Evolutionary conservation across 1,139 yeast genomes (phyloP), one percentile per base, ranked within the genome.

Genomic region (Suhomyces terraborum): DNA sequence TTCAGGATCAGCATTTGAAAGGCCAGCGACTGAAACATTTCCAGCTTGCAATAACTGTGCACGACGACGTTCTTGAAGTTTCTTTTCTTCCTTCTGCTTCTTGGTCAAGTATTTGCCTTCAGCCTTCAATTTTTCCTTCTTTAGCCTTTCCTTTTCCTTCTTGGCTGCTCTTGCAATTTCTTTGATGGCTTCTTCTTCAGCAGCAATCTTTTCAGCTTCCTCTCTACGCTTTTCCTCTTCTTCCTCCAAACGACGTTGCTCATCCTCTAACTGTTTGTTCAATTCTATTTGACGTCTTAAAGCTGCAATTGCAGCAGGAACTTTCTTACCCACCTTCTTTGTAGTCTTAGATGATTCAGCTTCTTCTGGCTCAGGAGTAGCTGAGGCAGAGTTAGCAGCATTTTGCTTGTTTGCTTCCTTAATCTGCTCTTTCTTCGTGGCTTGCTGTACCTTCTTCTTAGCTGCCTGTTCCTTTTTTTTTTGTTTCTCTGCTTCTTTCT

Each of bases 401-500:
- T 74, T 73, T 45, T 75, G 78, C 57, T 77, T 77, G 57, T 80
- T 79, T 42, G 85, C 79, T 48, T 73, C 81, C 62, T 80, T 80
- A 49, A 80, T 82, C 44, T 83, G 87, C 45, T 71, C 77, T 59
- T 80, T 80, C 64, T 79, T 80, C 49, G 71, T 74, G 21, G 88
- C 86, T 51, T 72, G 77, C 49, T 71, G 77, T 14, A 64, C 69
- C 65, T 88, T 91, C 79, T 89, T 91, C 67, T 81, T 84, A 43
- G 84, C 86, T 28, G 96, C 95, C 50, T 81, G 80, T 54, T 88
- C 96, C 71, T 88, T 89, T 85, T 93, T 93, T 67, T 82, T 79
- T 56, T 85, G 88, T 75, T 93, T 94, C 66, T 93, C 98, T 51
- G 87, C 87, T 69, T 93, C 99, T 67, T 93, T 94, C 85, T 91